phyloP scores from a whole-genome alignment of 225 moss, liverwort and hornwort species.

The Sphagnum contortum region DNA sequence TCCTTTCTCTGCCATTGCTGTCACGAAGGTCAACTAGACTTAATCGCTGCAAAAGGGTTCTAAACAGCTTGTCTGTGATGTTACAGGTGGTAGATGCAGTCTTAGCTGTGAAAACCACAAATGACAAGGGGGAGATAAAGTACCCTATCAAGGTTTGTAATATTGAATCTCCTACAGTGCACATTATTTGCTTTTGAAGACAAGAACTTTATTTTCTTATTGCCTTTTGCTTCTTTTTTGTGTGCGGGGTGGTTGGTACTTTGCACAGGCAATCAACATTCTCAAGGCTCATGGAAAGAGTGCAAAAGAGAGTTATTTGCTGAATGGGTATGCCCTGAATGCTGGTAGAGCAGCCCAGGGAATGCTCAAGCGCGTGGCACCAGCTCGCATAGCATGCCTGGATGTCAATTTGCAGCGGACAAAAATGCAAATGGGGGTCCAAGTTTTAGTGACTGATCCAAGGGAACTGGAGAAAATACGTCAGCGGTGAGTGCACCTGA shows the following conservation, averaged over 20 bases:
- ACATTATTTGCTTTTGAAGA: not conserved
- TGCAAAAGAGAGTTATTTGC: slow-evolving; percentile 67
- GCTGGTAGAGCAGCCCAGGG: slow-evolving; percentile 74
- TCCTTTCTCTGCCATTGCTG: too few relatives aligned
- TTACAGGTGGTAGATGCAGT: slow-evolving; percentile 84
- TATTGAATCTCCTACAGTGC: not conserved
- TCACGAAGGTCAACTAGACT: not conserved
- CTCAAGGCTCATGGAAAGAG: slow-evolving; percentile 87
- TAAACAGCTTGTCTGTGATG: not conserved
- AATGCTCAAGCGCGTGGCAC: slow-evolving; percentile 70
- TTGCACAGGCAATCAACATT: slow-evolving; percentile 71
- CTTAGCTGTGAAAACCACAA: slow-evolving; percentile 60
- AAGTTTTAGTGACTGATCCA: slow-evolving; percentile 86
- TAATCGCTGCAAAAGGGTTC: not conserved
- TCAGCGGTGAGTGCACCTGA: slow-evolving; percentile 35
- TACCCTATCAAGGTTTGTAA: slow-evolving; percentile 66
- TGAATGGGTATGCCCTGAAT: slow-evolving; percentile 81
- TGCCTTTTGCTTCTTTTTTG: slow-evolving; percentile 37
- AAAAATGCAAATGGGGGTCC: slow-evolving; percentile 97
- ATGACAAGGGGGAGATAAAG: slow-evolving; percentile 69
- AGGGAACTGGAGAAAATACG: slow-evolving; percentile 76
- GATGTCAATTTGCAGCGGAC: slow-evolving; percentile 80
- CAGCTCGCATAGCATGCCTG: slow-evolving; percentile 80
- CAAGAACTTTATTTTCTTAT: not conserved
- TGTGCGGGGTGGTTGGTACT: slow-evolving; percentile 61